Conservation (phyloP, 371 early-diverging fungal genomes). For the Mortierella sp. region DNA sequence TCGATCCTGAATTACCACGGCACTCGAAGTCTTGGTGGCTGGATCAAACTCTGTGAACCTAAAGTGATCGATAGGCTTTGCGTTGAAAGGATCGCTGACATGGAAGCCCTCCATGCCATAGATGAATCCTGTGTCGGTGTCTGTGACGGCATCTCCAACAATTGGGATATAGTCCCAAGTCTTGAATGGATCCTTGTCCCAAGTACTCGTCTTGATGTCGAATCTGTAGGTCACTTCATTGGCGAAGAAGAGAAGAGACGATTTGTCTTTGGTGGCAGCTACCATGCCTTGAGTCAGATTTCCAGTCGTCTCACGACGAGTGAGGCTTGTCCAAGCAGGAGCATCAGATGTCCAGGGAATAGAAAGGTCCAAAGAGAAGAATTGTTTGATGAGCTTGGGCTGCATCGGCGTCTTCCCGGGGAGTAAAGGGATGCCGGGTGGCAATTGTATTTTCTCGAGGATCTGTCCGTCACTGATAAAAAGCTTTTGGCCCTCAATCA, state of each 20-base stretch:
- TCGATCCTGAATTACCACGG: no score
- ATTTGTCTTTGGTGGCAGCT: background rate
- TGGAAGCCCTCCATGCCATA: background rate
- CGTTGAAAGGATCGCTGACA: no score
- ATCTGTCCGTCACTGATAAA: background rate
- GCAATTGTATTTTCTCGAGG: background rate
- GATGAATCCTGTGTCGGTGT: background rate
- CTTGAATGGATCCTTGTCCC: background rate
- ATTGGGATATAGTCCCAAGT: background rate
- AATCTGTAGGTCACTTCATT: background rate
- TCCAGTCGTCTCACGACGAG: background rate
- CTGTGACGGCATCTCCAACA: background rate
- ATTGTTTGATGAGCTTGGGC: background rate
- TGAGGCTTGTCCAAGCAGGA: background rate
- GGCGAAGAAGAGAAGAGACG: background rate
- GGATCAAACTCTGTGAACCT: no score
- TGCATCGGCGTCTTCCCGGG: no score
- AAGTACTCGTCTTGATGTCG: background rate
- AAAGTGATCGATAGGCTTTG: no score
- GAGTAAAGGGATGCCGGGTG: no score
- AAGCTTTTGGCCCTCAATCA: background rate
- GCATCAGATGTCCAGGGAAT: background rate
- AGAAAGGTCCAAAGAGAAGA: slow-evolving; percentile 2
- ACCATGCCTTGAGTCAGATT: background rate
- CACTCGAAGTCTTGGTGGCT: no score